phyloP scores from a whole-genome alignment of 371 early-diverging fungal species.

The Entomophthora muscae region DNA sequence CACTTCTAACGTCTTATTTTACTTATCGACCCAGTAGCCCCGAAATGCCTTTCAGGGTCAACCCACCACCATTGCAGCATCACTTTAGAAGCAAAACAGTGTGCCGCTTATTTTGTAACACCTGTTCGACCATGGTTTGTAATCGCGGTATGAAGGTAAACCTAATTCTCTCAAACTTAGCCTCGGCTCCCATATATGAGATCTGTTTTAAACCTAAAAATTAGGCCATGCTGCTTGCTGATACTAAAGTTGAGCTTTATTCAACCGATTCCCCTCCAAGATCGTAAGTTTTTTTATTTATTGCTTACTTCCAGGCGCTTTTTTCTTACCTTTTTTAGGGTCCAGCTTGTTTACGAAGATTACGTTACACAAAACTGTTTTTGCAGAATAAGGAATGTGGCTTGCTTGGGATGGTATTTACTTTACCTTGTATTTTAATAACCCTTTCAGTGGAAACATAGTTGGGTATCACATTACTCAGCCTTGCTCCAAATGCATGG shows the following conservation, averaged over 20 bases:
- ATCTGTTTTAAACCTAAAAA: neutral
- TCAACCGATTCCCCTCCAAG: conserved; percentile 78
- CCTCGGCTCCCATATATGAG: neutral
- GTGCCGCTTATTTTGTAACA: conserved; percentile 31
- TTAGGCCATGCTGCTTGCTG: conserved; percentile 69
- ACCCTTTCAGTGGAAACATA: conserved; percentile 55
- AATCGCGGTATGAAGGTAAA: conserved; percentile 53
- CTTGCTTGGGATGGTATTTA: conserved; percentile 76
- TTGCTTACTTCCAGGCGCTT: neutral
- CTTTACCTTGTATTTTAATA: neutral
- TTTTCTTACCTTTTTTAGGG: conserved; percentile 20
- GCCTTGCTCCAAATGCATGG: conserved; percentile 79
- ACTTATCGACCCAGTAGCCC: neutral
- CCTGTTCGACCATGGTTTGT: conserved; percentile 40
- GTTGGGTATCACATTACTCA: conserved; percentile 92
- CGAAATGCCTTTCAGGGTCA: neutral
- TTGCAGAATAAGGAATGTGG: conserved; percentile 86
- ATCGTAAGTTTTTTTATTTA: conserved; percentile 26
- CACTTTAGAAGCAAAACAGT: conserved; percentile 26
- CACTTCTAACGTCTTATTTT: neutral
- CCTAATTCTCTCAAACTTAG: neutral
- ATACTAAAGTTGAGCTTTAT: conserved; percentile 62
- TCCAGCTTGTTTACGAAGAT: conserved; percentile 77
- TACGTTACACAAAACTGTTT: conserved; percentile 79
- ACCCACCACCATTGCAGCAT: conserved; percentile 15